These are phyloP conservation scores for Przewalskia tangutica DNA, from an alignment of 257 asterid genomes.

Conservation along the genomic window DNA sequence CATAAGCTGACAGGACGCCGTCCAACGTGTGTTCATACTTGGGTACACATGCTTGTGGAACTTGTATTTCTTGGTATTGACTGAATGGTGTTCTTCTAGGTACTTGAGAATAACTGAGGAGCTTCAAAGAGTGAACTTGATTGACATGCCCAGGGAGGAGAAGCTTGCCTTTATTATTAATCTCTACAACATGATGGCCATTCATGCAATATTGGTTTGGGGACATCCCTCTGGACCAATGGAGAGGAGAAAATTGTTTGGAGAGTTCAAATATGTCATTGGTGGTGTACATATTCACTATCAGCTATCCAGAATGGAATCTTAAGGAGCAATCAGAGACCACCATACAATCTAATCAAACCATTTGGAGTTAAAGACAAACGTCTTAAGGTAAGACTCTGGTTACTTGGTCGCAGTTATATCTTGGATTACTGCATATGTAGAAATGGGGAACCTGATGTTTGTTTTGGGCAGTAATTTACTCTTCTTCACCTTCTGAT, in stretches of 20 bases:
- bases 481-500: neutral
- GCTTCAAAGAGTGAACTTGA: slow-evolving; percentile 76
- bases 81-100: slow-evolving; percentile 24
- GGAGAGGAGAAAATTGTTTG: slow-evolving; percentile 62
- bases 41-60: neutral
- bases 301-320: slow-evolving; percentile 74
- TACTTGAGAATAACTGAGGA: slow-evolving; percentile 76
- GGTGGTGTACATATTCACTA: slow-evolving; percentile 79
- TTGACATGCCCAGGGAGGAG: slow-evolving; percentile 68
- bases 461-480: neutral
- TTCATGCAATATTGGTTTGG: slow-evolving; percentile 61
- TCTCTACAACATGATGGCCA: slow-evolving; percentile 67
- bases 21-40: neutral
- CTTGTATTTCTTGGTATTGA: neutral
- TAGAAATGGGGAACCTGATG: neutral
- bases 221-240: slow-evolving; percentile 72
- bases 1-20: neutral
- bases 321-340: slow-evolving; percentile 87
- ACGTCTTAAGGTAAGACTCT: slow-evolving; percentile 42
- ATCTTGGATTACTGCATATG: neutral
- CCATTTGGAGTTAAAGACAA: slow-evolving; percentile 64
- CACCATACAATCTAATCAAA: slow-evolving; percentile 67
- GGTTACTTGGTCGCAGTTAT: neutral
- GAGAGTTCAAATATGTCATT: slow-evolving; percentile 85
- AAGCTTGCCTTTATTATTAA: slow-evolving; percentile 77